Conservation (phyloP, 176 grass and related monocot genomes). For the Urochloa ruziziensis region DNA sequence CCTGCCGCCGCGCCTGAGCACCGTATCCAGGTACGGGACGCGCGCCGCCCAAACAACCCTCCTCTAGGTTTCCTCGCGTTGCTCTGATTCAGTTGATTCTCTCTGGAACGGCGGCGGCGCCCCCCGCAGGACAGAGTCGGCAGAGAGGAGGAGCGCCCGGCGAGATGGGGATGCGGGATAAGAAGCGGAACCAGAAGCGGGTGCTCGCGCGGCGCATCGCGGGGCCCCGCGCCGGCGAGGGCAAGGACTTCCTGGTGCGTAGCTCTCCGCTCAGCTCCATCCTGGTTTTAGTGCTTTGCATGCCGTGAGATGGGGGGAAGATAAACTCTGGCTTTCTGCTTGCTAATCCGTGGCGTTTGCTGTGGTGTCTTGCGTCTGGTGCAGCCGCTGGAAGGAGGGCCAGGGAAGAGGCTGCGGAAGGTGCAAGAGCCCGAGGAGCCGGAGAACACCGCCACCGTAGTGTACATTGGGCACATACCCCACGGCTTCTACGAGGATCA, state of each 20-base stretch:
- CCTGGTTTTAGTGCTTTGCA: background rate
- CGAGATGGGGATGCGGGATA: slow-evolving; percentile 50
- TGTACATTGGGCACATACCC: slow-evolving; percentile 91
- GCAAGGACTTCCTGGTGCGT: slow-evolving; percentile 49
- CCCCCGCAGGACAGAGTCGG: background rate
- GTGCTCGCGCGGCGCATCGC: slow-evolving; percentile 47
- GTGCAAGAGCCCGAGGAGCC: slow-evolving; percentile 40
- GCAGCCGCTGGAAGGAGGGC: slow-evolving; percentile 71
- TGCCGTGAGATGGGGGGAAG: background rate
- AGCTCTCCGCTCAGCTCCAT: background rate
- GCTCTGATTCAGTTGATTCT: background rate
- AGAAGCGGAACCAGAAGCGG: slow-evolving; percentile 58
- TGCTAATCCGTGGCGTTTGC: background rate
- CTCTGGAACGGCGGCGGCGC: background rate
- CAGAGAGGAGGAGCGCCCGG: background rate
- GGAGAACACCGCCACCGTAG: slow-evolving; percentile 61
- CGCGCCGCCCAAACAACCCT: background rate
- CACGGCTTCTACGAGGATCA: slow-evolving; percentile 95
- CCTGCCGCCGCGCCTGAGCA: background rate
- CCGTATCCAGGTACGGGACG: background rate
- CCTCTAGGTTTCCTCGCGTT: background rate
- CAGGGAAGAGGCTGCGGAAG: slow-evolving; percentile 37
- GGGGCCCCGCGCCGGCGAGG: slow-evolving; percentile 29
- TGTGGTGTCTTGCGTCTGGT: background rate
- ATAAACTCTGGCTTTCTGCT: too few species aligned